Evolutionary conservation across 306 rosid genomes (phyloP), one percentile per base, ranked within the genome.

Genomic region (Prunus salicina): DNA sequence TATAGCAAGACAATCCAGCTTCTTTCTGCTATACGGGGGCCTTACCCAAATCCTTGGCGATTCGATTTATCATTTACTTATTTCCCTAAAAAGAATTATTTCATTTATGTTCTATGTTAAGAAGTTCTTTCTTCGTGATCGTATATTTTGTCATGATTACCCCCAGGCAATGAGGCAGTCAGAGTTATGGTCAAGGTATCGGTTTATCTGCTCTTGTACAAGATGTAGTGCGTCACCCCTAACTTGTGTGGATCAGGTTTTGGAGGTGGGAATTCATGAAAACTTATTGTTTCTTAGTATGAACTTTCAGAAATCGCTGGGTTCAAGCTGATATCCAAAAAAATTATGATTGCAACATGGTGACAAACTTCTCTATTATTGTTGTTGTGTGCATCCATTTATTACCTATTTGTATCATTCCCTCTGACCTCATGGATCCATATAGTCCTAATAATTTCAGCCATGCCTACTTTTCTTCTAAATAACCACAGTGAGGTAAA

Each of bases 131-230:
- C 16, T 9, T 57, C 65, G 14, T 72, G 51, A 66, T 71, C 20
- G 32, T 82, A 43, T 68, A 2, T 47, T 60, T 61, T 74, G 72
- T 30, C 22, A 9, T 56, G 43, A 22, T n/a, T 20, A 4, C 45
- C n/a, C 38, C 67, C 74, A 93, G 98, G 89, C 75, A 57, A 27
- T 67, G 81, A 89, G 96, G 78, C 93, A 84, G 62, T 85, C 76
- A 12, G 97, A 93, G 73, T 72, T 93, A 64, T 86, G 95, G 91
- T 85, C 95, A 57, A 93, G 87, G 84, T 91, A 93, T 82, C 64
- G 75, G 20, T 93, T 93, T 68, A 18, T 78, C 75, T 93, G 98
- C 76, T 61, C 80, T 71, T 93, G 98, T 69, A 64, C 55, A 57
- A 79, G 95, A 61, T 91, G 98, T 81, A 65, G 79, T 64, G 78